Evolutionary conservation across 129 eudicot species (phyloP).

Genomic region (Dittrichia graveolens): DNA sequence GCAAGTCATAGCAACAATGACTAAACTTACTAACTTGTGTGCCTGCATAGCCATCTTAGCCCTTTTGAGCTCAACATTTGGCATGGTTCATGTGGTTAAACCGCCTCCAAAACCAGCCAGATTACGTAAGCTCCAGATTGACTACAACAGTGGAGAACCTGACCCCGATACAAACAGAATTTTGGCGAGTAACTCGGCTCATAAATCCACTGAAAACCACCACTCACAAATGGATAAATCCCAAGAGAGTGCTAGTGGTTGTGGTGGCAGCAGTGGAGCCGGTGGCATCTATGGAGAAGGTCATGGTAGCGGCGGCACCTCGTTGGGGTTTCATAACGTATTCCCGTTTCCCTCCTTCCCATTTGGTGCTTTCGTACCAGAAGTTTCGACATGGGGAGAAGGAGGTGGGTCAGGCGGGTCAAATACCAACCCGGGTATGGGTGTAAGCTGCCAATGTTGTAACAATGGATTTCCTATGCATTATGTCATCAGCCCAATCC

Average conservation of each 20-base stretch:
- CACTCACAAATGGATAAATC: background rate
- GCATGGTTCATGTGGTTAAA: conserved; percentile 25
- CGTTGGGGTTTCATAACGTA: conserved; percentile 12
- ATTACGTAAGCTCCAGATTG: conserved; percentile 30
- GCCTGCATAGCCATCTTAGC: conserved; percentile 27
- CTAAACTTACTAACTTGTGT: conserved; percentile 26
- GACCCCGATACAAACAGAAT: background rate
- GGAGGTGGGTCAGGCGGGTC: conserved; percentile 26
- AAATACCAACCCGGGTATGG: conserved; percentile 8
- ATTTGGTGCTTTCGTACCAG: conserved; percentile 12
- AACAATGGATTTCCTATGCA: conserved; percentile 2
- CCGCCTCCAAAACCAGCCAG: conserved; percentile 1
- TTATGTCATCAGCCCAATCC: conserved; percentile 10
- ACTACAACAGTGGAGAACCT: background rate
- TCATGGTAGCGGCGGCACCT: conserved; percentile 23
- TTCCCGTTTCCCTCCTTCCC: conserved; percentile 22
- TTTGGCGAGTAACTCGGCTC: conserved; percentile 5
- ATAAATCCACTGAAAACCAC: background rate
- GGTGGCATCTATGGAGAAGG: conserved; percentile 20
- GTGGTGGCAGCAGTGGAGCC: background rate
- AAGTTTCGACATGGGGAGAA: conserved; percentile 18
- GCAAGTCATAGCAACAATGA: conserved; percentile 15
- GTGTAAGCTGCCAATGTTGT: conserved; percentile 18
- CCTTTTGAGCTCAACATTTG: conserved; percentile 20
- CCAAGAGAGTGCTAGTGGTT: conserved; percentile 3